Base-by-base conservation (phyloP, 1,139 yeast genomes). In the Candida freyschussii region DNA sequence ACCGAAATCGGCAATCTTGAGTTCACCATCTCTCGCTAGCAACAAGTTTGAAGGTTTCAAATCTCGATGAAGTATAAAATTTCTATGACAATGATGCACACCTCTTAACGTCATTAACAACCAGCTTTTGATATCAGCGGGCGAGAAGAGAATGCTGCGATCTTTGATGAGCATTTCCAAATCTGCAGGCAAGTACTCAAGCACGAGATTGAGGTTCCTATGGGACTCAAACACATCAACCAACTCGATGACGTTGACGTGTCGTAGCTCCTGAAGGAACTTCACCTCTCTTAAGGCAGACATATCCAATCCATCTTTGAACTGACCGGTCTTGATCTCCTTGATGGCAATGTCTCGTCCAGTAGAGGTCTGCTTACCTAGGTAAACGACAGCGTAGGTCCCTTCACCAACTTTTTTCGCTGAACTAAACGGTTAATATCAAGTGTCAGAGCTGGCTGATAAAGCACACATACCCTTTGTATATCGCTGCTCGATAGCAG, bases 291-390 rank as follows among this genome's bases (percentile, higher is more conserved):
- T 62, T 18, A 93, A 75, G 24, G 98, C 99, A 13, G 95, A 83
- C 96, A 93, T 91, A 61, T 93, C 98, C 30, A 93, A 62, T 0
- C 98, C 99, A 60, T 91, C 97, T 56, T 87, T 87, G 63, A 89
- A 89, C 43, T 84, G 80, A 2, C 95, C 94, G 1, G 95, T 83
- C 54, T 93, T 91, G 67, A 93, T 91, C 63, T 87, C 96, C 55
- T 93, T 93, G 44, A 93, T 81, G 47, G 99, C 99, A 22, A 91
- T 80, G 36, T 69, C 67, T 34, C 91, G 62, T 13, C 65, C 61
- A 9, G 78, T 68, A 24, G 74, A 60, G 16, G 71, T 50, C 47
- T 78, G 80, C 37, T 70, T 72, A 1, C 96, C 97, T 13, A 91
- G 68, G 53, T 83, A 91, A 3, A 93, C 99, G 38, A 89, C 95